A percentile compares a stretch with the other conserved stretches of the same genome.
phyloP scores from a whole-genome alignment of 2,329 filamentous ascomycete species.

The Colletotrichum godetiae region DNA sequence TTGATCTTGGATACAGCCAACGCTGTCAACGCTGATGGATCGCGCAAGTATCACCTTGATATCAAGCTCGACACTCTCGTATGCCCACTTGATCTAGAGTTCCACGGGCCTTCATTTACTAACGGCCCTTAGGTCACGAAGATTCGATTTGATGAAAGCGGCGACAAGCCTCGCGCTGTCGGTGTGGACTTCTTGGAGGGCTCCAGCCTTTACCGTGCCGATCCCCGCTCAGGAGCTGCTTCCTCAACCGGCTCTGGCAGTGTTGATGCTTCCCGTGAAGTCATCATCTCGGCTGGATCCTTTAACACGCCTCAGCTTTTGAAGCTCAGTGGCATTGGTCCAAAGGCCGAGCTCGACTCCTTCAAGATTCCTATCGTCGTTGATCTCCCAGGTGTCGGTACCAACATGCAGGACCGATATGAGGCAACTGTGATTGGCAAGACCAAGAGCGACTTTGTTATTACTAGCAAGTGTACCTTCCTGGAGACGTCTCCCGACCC shows the following conservation, averaged over 20 bases:
- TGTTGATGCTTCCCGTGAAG: conserved; percentile 49
- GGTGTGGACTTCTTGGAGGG: conserved; percentile 50
- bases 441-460: conserved; percentile 41
- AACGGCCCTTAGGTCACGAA: conserved; percentile 43
- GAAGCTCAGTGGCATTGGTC: conserved; percentile 62
- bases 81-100: background rate
- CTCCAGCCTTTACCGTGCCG: conserved; percentile 53
- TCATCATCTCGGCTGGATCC: conserved; percentile 61
- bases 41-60: conserved; percentile 42
- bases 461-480: conserved; percentile 46
- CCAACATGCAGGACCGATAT: conserved; percentile 60
- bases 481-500: conserved; percentile 45
- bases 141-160: conserved; percentile 48
- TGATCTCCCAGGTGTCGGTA: conserved; percentile 61
- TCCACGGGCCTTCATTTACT: conserved; percentile 25
- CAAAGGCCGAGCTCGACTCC: conserved; percentile 51
- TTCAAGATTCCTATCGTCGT: conserved; percentile 57
- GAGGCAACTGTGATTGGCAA: conserved; percentile 41
- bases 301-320: conserved; percentile 65
- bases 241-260: background rate
- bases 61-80: conserved; percentile 39
- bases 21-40: conserved; percentile 20
- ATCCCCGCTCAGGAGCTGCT: conserved; percentile 49
- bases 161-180: conserved; percentile 43
- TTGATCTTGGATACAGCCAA: conserved; percentile 23